Evolutionary conservation across 176 grass and related monocot genomes (phyloP).

Genomic region (Ensete ventricosum): DNA sequence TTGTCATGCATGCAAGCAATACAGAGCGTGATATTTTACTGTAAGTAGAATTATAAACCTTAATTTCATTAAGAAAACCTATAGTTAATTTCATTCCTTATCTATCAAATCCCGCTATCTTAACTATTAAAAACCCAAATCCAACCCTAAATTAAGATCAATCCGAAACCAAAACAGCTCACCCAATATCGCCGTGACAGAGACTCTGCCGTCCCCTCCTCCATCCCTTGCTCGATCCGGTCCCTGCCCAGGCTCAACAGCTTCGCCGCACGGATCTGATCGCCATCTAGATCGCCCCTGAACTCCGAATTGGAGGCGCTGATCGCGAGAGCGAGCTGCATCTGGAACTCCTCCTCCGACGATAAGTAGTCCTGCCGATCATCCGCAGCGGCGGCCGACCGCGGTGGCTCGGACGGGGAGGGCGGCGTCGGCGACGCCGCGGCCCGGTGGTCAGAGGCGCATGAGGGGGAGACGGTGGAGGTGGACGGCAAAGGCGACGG

Average conservation of each 20-base stretch:
- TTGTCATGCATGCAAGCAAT: background rate
- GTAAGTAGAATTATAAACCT: background rate
- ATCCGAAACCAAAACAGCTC: constrained; percentile 9
- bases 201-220: constrained; percentile 60
- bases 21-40: background rate
- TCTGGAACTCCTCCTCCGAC: constrained; percentile 96
- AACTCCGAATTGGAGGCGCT: constrained; percentile 79
- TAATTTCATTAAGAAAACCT: background rate
- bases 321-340: constrained; percentile 91
- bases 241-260: constrained; percentile 75
- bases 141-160: background rate
- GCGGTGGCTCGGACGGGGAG: background rate
- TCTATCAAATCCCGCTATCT: background rate
- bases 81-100: background rate
- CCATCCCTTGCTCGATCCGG: constrained; percentile 46
- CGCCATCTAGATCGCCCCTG: constrained; percentile 64
- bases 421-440: background rate
- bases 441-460: constrained; percentile 18
- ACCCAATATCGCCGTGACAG: constrained; percentile 93
- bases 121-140: background rate
- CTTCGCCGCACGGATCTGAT: constrained; percentile 91
- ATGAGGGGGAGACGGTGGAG: constrained; percentile 37
- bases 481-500: constrained; percentile 23
- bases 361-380: constrained; percentile 63
- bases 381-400: constrained; percentile 6